Conservation (phyloP, 805 yeast genomes). For the Candida fluviatilis region DNA sequence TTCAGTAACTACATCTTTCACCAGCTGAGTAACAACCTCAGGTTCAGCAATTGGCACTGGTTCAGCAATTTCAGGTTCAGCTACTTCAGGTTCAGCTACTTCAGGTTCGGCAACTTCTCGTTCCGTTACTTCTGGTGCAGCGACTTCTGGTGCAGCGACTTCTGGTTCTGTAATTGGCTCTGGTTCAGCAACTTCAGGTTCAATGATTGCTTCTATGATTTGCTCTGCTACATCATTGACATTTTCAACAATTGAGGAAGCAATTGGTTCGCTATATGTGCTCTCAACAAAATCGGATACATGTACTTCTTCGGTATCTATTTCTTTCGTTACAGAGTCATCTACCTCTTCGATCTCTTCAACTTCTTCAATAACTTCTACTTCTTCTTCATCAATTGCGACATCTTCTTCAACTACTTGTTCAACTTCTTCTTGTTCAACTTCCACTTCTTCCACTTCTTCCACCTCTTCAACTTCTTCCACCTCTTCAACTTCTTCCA, state of each 20-base stretch:
- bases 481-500: conserved; percentile 5
- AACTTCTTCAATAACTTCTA: neutral
- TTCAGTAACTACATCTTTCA: neutral
- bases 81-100: conserved; percentile 2
- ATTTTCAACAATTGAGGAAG: neutral
- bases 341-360: conserved; percentile 1
- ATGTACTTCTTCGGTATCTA: too few species aligned
- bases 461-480: conserved; percentile 7
- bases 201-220: conserved; percentile 4
- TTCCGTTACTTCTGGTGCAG: conserved; percentile 3
- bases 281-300: too few species aligned
- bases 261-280: too few species aligned
- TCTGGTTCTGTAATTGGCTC: conserved; percentile 1
- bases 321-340: too few species aligned
- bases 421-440: conserved; percentile 5
- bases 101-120: conserved; percentile 1
- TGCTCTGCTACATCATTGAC: neutral
- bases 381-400: conserved; percentile 1
- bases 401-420: conserved; percentile 4
- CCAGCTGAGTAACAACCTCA: conserved; percentile 1
- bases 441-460: conserved; percentile 8
- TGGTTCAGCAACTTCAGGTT: neutral
- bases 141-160: neutral
- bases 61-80: neutral
- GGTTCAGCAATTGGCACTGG: conserved; percentile 3